phyloP scores from a whole-genome alignment of 257 asterid species.

The Capsicum baccatum region DNA sequence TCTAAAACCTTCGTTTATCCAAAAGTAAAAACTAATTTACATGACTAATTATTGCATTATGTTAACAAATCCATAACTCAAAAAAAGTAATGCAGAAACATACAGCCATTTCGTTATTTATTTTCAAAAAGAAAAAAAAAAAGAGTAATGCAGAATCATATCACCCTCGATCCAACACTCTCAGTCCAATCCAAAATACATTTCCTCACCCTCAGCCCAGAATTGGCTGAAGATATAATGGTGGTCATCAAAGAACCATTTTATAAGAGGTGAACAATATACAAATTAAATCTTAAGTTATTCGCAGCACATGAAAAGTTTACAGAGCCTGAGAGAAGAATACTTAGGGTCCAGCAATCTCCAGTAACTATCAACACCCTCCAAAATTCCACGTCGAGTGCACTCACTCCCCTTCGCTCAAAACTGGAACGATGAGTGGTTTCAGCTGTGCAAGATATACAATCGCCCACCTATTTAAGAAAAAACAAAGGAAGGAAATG shows the following conservation, averaged over 20 bases:
- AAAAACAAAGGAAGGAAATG: constrained; percentile 14
- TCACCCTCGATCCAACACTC: background rate
- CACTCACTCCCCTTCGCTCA: constrained; percentile 63
- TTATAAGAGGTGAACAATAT: constrained; percentile 5
- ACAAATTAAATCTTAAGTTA: constrained; percentile 29
- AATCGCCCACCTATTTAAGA: constrained; percentile 78
- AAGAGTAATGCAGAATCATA: background rate
- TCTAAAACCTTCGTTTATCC: too few species aligned
- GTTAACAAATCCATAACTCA: background rate
- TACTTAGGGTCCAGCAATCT: constrained; percentile 8
- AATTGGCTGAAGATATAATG: background rate
- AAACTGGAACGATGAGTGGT: constrained; percentile 83
- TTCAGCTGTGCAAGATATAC: constrained; percentile 92
- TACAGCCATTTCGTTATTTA: constrained; percentile 5
- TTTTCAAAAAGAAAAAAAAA: background rate
- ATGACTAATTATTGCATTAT: background rate
- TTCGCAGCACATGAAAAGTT: constrained; percentile 28
- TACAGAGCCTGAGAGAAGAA: constrained; percentile 35
- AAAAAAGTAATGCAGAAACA: background rate
- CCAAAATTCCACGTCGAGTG: constrained; percentile 19
- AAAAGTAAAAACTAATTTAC: background rate
- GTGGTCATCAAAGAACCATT: background rate
- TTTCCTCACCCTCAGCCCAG: constrained; percentile 9
- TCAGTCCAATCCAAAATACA: constrained; percentile 17
- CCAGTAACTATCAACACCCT: constrained; percentile 24